phyloP scores from a whole-genome alignment of 345 rosid genomes.

The Salix viminalis region DNA sequence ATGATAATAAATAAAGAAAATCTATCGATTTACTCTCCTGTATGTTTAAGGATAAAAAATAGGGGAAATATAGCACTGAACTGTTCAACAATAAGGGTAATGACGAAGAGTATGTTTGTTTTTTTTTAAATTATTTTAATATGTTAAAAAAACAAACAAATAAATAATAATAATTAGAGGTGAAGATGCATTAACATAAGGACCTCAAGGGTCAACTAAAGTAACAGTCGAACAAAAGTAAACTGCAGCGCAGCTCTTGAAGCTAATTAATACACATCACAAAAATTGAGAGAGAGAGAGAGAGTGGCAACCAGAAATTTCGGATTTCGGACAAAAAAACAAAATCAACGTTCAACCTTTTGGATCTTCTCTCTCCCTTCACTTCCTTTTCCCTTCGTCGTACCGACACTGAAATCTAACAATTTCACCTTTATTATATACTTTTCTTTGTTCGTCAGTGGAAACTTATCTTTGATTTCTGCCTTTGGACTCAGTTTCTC shows the following conservation, averaged over 20 bases:
- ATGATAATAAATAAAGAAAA: too few species aligned
- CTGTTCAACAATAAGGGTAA: too few species aligned
- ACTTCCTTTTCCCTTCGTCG: conserved; percentile 11
- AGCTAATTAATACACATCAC: neutral
- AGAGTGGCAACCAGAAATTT: neutral
- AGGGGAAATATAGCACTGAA: too few species aligned
- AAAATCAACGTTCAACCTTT: neutral
- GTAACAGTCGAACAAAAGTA: neutral
- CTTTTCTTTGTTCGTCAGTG: neutral
- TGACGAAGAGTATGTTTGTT: too few species aligned
- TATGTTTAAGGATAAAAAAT: too few species aligned
- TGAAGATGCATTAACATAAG: too few species aligned
- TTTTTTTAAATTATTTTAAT: too few species aligned
- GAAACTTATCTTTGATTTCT: neutral
- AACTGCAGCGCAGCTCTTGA: neutral
- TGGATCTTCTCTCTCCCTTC: conserved; percentile 2
- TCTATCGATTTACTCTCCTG: too few species aligned
- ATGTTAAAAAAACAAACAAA: too few species aligned
- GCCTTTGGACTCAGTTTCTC: neutral
- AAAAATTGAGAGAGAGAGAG: neutral
- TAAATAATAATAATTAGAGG: too few species aligned
- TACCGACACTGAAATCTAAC: conserved; percentile 2
- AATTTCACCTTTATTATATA: neutral
- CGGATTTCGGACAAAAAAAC: neutral
- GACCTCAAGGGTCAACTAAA: neutral